These are phyloP conservation scores for Pholiota molesta DNA, from an alignment of 768 basidiomycete species.

Conservation along the genomic window DNA sequence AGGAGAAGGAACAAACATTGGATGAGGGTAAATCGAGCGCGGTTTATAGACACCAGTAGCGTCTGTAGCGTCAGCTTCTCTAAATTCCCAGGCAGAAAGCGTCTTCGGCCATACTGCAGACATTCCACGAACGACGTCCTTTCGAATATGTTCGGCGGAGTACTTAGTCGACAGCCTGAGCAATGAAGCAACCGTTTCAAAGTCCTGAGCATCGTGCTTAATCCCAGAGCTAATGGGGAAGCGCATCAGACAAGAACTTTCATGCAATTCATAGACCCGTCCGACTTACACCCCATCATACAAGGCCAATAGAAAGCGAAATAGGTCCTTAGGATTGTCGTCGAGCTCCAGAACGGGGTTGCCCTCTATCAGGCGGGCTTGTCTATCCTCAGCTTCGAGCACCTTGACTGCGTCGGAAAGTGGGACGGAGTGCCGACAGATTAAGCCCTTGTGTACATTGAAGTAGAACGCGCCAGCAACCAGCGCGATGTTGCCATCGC, in stretches of 20 bases:
- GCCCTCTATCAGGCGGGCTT: constrained; percentile 49
- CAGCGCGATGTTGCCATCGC: constrained; percentile 71
- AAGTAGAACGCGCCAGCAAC: constrained; percentile 58
- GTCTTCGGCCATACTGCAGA: constrained; percentile 59
- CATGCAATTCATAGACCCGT: background rate
- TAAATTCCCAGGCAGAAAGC: constrained; percentile 66
- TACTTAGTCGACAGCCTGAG: constrained; percentile 70
- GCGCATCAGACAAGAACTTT: background rate
- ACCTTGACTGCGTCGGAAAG: constrained; percentile 44
- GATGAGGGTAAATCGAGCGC: constrained; percentile 61
- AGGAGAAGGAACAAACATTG: constrained; percentile 52
- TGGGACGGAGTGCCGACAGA: constrained; percentile 64
- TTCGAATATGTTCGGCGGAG: constrained; percentile 57
- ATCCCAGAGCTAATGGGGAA: constrained; percentile 40
- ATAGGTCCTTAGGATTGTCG: constrained; percentile 60
- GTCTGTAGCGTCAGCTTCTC: constrained; percentile 62
- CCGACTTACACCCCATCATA: constrained; percentile 71
- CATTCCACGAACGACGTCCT: constrained; percentile 57
- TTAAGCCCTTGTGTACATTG: constrained; percentile 66
- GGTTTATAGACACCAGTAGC: constrained; percentile 56
- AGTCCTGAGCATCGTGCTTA: constrained; percentile 51
- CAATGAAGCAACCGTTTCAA: constrained; percentile 55
- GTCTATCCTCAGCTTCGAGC: constrained; percentile 27
- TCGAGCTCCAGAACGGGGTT: constrained; percentile 56
- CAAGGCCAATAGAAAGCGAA: constrained; percentile 60